A percentile compares a stretch with the other conserved stretches of the same genome.
Evolutionary conservation across 2,329 filamentous ascomycete genomes (phyloP).

Genomic region (Karstenula rhodostoma): DNA sequence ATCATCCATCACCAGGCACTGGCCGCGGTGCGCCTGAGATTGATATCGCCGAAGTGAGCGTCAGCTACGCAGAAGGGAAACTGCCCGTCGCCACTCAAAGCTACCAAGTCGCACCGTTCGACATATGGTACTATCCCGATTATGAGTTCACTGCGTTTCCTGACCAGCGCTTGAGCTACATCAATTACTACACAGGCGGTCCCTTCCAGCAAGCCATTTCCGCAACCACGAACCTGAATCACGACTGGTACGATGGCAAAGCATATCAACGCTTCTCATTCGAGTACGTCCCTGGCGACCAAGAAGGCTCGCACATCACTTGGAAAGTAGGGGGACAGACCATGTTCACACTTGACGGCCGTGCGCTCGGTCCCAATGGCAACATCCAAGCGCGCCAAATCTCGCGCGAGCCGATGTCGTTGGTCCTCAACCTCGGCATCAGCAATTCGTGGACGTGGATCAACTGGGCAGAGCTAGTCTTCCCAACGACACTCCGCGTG

Average conservation of each 20-base stretch:
- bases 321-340: slow-evolving; percentile 63
- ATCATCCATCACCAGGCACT: slow-evolving; percentile 57
- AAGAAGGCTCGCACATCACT: slow-evolving; percentile 55
- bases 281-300: slow-evolving; percentile 61
- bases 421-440: slow-evolving; percentile 63
- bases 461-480: slow-evolving; percentile 54
- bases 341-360: slow-evolving; percentile 61
- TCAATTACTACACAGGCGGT: slow-evolving; percentile 63
- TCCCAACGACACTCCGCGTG: slow-evolving; percentile 61
- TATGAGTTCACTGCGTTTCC: slow-evolving; percentile 62
- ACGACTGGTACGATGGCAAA: slow-evolving; percentile 63
- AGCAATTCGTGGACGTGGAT: slow-evolving; percentile 60
- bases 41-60: slow-evolving; percentile 58
- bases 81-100: slow-evolving; percentile 58
- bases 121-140: slow-evolving; percentile 61
- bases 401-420: slow-evolving; percentile 62
- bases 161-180: slow-evolving; percentile 56
- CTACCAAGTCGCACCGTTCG: slow-evolving; percentile 60
- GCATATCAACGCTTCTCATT: slow-evolving; percentile 65
- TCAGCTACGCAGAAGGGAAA: slow-evolving; percentile 50
- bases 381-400: slow-evolving; percentile 60
- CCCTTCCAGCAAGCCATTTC: slow-evolving; percentile 65
- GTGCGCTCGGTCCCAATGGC: slow-evolving; percentile 62
- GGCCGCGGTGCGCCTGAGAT: slow-evolving; percentile 60
- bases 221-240: slow-evolving; percentile 63